Evolutionary conservation across 164 flowering plant species (phyloP), one percentile per base, ranked within the genome.

Genomic region (Chimonanthus salicifolius): DNA sequence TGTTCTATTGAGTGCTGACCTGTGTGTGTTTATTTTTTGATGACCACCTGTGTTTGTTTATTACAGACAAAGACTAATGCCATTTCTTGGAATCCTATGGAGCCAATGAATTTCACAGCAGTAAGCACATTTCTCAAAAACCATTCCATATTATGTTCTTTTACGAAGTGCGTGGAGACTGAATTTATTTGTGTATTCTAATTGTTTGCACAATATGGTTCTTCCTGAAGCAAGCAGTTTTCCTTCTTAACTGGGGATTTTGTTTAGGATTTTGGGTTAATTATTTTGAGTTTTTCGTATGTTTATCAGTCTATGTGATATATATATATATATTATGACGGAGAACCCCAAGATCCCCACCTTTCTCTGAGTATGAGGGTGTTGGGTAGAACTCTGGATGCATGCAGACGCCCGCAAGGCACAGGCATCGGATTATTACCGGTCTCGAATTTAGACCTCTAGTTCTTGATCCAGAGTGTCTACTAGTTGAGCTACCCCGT

Each of bases 31-130:
- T 80, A 11, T 79, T 73, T 20, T 20, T 20, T 20, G 21, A 20
- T 20, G 21, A 20, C 21, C 21, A 73, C 50, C 47, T 43, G 2
- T 58, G 10, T 64, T 69, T 69, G 6, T 71, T 75, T 80, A 11
- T 79, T 73, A 54, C 97, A 95, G 99, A 95, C 95, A 66, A 92
- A 82, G 81, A 88, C 92, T 4, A 95, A 95, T 84, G 84, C 99
- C 62, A 88, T 95, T 73, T 76, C 92, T 63, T 95, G 99, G 99
- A 95, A 95, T 75, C 99, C 98, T 7, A 88, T 82, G 94, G 99
- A 95, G 84, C 99, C 99, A 16, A 90, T 95, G 90, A 95, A 95
- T 78, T 93, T 95, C 77, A 90, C 99, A 51, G 90, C 89, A 74
- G 99, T 95, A 85, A 91, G 97, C 64, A 65, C 68, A 58, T 68